Conservation (phyloP, 2,329 filamentous ascomycete species). For the Xylaria sp. region DNA sequence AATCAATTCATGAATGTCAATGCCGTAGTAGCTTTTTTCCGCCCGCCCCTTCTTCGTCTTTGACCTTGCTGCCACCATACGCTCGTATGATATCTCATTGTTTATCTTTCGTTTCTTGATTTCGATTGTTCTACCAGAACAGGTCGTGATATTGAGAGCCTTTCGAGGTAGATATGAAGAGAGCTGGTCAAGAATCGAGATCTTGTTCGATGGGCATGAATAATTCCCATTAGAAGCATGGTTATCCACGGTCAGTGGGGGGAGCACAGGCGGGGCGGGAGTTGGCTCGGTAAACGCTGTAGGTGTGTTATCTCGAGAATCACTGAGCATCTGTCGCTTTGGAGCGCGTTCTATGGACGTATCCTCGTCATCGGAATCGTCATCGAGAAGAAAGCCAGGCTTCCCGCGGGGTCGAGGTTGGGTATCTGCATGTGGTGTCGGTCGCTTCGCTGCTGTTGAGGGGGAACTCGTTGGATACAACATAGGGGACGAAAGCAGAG, state of each 20-base stretch:
- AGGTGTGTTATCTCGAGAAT: slow-evolving; percentile 39
- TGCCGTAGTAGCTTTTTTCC: slow-evolving; percentile 84
- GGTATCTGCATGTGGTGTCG: slow-evolving; percentile 49
- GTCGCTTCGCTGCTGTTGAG: slow-evolving; percentile 51
- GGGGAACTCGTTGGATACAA: slow-evolving; percentile 64
- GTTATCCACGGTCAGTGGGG: slow-evolving; percentile 29
- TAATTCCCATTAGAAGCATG: slow-evolving; percentile 35
- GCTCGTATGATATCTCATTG: slow-evolving; percentile 67
- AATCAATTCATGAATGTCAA: slow-evolving; percentile 87
- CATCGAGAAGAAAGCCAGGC: slow-evolving; percentile 58
- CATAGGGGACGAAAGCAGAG: slow-evolving; percentile 68
- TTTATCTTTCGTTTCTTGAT: slow-evolving; percentile 64
- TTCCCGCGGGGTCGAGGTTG: slow-evolving; percentile 51
- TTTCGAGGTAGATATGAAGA: slow-evolving; percentile 38
- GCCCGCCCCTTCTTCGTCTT: slow-evolving; percentile 74
- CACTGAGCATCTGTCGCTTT: slow-evolving; percentile 57
- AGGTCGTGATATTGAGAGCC: slow-evolving; percentile 61
- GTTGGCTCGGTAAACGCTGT: slow-evolving; percentile 42
- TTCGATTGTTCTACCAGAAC: slow-evolving; percentile 65
- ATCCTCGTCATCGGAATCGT: slow-evolving; percentile 54
- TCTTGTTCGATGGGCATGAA: slow-evolving; percentile 39
- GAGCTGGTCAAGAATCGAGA: slow-evolving; percentile 41
- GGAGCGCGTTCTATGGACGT: slow-evolving; percentile 50
- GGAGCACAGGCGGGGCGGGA: slow-evolving; percentile 39
- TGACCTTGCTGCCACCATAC: slow-evolving; percentile 74